Percentiles rank a stretch among this genome's conserved stretches.
phyloP scores from a whole-genome alignment of 805 yeast genomes.

The Kluyveromyces nonfermentans region DNA sequence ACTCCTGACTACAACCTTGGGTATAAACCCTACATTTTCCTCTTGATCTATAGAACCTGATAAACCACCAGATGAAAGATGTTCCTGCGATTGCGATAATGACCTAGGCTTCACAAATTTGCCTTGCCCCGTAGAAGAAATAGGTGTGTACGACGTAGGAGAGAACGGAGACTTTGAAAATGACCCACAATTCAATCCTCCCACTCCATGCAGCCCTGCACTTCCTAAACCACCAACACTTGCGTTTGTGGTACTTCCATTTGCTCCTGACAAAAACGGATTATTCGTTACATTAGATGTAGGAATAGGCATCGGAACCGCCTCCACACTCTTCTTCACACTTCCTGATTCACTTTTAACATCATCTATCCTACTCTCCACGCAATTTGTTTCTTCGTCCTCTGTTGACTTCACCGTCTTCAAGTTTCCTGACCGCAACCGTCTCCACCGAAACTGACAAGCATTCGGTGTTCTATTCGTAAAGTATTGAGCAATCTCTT shows the following conservation, averaged over 20 bases:
- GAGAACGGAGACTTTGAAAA: slow-evolving; percentile 5
- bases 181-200: not conserved
- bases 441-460: slow-evolving; percentile 83
- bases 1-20: slow-evolving; percentile 28
- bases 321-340: not conserved
- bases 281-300: slow-evolving; percentile 1
- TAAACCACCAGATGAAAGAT: not conserved
- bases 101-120: slow-evolving; percentile 23
- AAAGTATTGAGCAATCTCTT: slow-evolving; percentile 74
- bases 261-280: not conserved
- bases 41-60: slow-evolving; percentile 11
- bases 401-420: slow-evolving; percentile 16
- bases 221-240: not conserved
- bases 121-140: slow-evolving; percentile 10
- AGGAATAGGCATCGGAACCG: slow-evolving; percentile 3
- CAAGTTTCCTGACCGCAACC: slow-evolving; percentile 41
- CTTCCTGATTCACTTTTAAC: not conserved
- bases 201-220: not conserved
- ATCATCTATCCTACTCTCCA: not conserved
- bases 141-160: not conserved
- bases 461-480: slow-evolving; percentile 80
- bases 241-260: not conserved
- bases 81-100: slow-evolving; percentile 17
- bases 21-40: slow-evolving; percentile 27
- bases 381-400: slow-evolving; percentile 3